Evolutionary conservation across 164 flowering plant genomes (phyloP).

Genomic region (Stephania cephalantha): DNA sequence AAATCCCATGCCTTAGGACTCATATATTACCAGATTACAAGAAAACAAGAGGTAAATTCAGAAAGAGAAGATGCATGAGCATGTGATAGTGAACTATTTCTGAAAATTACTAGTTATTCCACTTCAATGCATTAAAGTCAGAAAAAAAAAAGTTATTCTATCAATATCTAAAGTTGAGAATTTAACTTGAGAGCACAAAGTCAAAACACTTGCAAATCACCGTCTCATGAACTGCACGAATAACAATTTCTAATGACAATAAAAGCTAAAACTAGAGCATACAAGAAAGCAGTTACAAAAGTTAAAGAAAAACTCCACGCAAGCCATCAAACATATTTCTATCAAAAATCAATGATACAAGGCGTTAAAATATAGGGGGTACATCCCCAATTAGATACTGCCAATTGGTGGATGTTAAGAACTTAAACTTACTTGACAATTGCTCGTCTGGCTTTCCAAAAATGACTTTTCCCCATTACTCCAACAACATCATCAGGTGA

Average conservation of each 20-base stretch:
- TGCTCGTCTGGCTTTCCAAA: constrained; percentile 70
- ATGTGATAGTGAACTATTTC: not conserved
- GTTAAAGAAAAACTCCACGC: not conserved
- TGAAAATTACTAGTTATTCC: not conserved
- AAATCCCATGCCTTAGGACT: not conserved
- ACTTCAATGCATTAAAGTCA: not conserved
- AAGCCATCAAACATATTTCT: not conserved
- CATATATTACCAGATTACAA: not conserved
- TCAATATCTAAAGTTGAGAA: not conserved
- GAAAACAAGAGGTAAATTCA: not conserved
- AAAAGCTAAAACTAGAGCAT: not conserved
- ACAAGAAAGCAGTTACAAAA: not conserved
- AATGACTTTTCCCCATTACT: constrained; percentile 60
- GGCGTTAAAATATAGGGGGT: not conserved
- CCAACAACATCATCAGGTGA: constrained; percentile 70
- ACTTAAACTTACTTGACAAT: constrained; percentile 62
- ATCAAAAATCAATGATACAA: not conserved
- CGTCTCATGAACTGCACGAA: not conserved
- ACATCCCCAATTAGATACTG: not conserved
- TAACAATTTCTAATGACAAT: not conserved
- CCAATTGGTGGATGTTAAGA: not conserved
- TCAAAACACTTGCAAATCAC: not conserved
- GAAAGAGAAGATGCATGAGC: not conserved
- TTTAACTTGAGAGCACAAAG: not conserved
- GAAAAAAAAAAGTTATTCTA: not conserved